A percentile compares a stretch with the other conserved stretches of the same genome.
These are phyloP conservation scores for Xylariaceae sp. DNA, from an alignment of 2,329 filamentous ascomycete species.

Conservation along the genomic window DNA sequence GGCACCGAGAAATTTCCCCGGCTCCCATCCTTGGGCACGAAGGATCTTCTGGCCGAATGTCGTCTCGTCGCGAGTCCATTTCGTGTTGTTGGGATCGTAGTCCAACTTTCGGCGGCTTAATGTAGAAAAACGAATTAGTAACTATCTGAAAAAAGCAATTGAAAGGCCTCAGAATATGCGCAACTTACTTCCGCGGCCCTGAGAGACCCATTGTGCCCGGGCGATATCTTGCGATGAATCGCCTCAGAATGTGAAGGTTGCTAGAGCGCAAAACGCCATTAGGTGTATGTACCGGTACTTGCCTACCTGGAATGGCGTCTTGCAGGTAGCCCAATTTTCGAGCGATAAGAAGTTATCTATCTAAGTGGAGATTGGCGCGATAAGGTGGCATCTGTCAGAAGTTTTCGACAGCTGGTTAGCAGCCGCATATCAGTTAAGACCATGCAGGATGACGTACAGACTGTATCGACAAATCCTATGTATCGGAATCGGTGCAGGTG, in stretches of 20 bases:
- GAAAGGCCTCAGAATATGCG: background rate
- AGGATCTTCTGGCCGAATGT: constrained; percentile 89
- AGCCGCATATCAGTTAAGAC: no score
- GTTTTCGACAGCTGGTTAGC: no score
- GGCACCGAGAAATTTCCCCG: constrained; percentile 76
- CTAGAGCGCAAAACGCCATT: constrained; percentile 2
- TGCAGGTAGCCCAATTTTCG: constrained; percentile 13
- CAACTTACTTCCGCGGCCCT: constrained; percentile 25
- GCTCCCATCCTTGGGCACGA: constrained; percentile 81
- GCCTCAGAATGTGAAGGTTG: background rate
- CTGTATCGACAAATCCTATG: no score
- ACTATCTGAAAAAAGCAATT: no score
- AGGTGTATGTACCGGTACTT: background rate
- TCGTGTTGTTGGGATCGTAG: constrained; percentile 90
- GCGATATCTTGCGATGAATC: background rate
- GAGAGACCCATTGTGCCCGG: constrained; percentile 26
- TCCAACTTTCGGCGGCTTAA: constrained; percentile 61
- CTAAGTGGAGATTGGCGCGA: background rate
- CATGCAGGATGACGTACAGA: no score
- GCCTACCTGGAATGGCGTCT: constrained; percentile 2
- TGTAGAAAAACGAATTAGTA: constrained; percentile 11
- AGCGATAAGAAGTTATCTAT: constrained; percentile 5
- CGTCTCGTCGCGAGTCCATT: constrained; percentile 77
- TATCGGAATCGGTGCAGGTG: no score
- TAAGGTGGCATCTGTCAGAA: background rate